Evolutionary conservation across 805 yeast genomes (phyloP).

Genomic region (Candida manassasensis): DNA sequence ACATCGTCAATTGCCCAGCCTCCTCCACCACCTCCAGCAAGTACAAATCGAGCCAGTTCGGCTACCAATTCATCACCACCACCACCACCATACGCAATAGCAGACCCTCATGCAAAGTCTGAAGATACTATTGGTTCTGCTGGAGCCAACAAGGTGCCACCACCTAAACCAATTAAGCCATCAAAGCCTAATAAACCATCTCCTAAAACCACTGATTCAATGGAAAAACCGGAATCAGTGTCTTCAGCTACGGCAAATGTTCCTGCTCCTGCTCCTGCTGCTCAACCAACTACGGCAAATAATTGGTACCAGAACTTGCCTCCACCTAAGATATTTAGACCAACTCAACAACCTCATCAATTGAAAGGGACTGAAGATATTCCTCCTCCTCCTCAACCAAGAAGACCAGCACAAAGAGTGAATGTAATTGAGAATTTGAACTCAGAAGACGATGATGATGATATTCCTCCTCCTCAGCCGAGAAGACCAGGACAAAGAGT

Average conservation of each 20-base stretch:
- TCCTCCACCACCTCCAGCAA: conserved; percentile 11
- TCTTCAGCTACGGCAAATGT: conserved; percentile 3
- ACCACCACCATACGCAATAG: conserved; percentile 1
- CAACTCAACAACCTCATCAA: too few species aligned
- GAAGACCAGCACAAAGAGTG: conserved; percentile 1
- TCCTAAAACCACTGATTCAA: too few species aligned
- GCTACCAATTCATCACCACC: conserved; percentile 4
- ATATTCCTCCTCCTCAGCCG: conserved; percentile 1
- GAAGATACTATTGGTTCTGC: conserved; percentile 12
- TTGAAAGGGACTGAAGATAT: conserved; percentile 1
- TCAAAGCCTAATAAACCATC: conserved; percentile 6
- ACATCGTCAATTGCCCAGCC: not conserved
- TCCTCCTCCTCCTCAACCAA: conserved; percentile 5
- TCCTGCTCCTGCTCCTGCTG: not conserved
- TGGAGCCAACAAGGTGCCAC: conserved; percentile 7
- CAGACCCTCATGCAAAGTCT: conserved; percentile 7
- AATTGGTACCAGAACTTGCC: not conserved
- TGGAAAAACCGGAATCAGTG: too few species aligned
- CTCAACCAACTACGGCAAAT: not conserved
- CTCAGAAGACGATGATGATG: too few species aligned
- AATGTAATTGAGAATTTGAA: conserved; percentile 4
- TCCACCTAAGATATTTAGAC: conserved; percentile 5
- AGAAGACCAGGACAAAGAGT: not conserved
- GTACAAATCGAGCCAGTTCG: not conserved
- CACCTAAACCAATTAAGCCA: conserved; percentile 4